Evolutionary conservation across 2,329 filamentous ascomycete genomes (phyloP).

Genomic region (Stagonosporopsis cucurbitacearum): DNA sequence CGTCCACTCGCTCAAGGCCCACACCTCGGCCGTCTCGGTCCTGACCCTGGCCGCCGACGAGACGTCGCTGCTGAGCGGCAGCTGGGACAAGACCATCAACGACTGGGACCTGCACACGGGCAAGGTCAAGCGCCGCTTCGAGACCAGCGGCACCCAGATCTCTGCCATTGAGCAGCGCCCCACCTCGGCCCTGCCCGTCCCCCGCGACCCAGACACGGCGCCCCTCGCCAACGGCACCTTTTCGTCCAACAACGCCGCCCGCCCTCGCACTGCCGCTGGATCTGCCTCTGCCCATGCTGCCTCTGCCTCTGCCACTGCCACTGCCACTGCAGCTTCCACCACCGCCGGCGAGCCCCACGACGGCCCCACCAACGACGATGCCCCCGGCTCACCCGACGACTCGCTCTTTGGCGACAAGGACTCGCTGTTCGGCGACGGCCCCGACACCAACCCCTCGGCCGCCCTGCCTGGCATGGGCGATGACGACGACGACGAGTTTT

Average conservation of each 20-base stretch:
- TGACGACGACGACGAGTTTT: conserved; percentile 74
- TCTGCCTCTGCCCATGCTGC: conserved; percentile 46
- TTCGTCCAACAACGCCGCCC: conserved; percentile 72
- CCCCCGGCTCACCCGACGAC: conserved; percentile 70
- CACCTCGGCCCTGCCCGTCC: conserved; percentile 74
- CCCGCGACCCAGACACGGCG: conserved; percentile 70
- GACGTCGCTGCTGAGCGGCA: conserved; percentile 84
- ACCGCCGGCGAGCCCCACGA: conserved; percentile 34
- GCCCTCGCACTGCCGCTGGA: conserved; percentile 60
- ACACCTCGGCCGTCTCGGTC: conserved; percentile 91
- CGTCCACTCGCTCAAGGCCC: conserved; percentile 79
- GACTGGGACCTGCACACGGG: conserved; percentile 97
- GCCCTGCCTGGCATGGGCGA: conserved; percentile 73
- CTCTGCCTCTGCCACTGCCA: conserved; percentile 57
- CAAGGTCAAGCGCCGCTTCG: conserved; percentile 75
- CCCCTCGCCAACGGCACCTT: conserved; percentile 69
- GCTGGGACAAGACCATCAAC: conserved; percentile 93
- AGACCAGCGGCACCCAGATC: conserved; percentile 80
- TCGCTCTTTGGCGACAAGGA: conserved; percentile 81
- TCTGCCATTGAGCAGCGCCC: conserved; percentile 87
- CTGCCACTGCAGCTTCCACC: conserved; percentile 42
- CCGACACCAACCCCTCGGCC: conserved; percentile 45
- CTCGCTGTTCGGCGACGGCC: conserved; percentile 85
- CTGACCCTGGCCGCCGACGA: conserved; percentile 84
- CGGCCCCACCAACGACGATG: conserved; percentile 61